Evolutionary conservation across 257 asterid species (phyloP), one percentile per base, ranked within the genome.

Genomic region (Nicotiana otophora): DNA sequence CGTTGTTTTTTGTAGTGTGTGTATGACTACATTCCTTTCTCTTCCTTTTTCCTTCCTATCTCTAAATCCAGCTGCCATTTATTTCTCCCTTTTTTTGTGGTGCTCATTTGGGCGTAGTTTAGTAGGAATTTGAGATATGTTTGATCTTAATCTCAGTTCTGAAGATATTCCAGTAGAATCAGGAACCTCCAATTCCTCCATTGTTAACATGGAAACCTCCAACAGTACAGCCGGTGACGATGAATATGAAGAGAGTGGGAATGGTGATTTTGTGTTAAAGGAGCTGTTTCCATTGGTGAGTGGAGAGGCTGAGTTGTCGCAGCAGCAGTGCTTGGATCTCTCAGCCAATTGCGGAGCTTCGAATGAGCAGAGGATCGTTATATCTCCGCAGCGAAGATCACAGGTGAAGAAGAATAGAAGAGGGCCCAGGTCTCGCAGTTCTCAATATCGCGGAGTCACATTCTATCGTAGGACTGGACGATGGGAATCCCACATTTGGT

Each of bases 401-500:
- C 90, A 82, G 83, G 83, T 86, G 88, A 94, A 90, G 93, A 96
- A 92, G 91, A 93, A 95, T 81, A 85, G 99, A 86, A 92, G 98
- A 84, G 99, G 99, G 61, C 99, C 99, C 80, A 87, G 94, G 95
- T 91, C 98, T 48, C 94, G 97, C 81, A 94, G 99, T 85, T 96
- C 98, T 76, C 98, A 94, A 91, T 96, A 96, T 86, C 98, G 98
- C 34, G 99, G 99, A 51, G 99, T 96, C 86, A 96, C 98, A 4
- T 96, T 94, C 83, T 96, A 96, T 79, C 95, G 98, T 63, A 93
- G 99, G 75, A 96, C 98, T 26, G 98, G 98, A 53, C 86, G 99
- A 88, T 96, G 99, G 99, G 99, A 96, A 85, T 96, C 98, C 76
- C 99, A 96, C 87, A 96, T 96, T 87, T 94, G 99, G 98, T 96